A percentile compares a stretch with the other conserved stretches of the same genome.
Evolutionary conservation across 352 stramenopile genomes (phyloP).

Genomic region (Phytophthora pisi): DNA sequence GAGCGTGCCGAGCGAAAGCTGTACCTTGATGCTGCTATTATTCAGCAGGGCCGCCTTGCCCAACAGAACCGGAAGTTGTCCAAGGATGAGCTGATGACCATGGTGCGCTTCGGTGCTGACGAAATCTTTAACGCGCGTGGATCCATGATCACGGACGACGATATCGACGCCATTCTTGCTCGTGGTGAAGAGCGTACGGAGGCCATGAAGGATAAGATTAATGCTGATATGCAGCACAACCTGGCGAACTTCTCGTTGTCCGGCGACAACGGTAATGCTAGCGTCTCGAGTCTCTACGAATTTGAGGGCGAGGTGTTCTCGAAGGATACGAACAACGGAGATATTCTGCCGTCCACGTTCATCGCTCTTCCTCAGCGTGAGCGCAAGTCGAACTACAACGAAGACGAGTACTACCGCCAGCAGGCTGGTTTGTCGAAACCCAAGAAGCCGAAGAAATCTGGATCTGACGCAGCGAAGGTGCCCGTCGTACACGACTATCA

Average conservation of each 20-base stretch:
- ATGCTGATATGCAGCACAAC: conserved; percentile 95
- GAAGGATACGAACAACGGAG: conserved; percentile 83
- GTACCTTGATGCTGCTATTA: conserved; percentile 98
- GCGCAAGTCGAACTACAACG: conserved; percentile 95
- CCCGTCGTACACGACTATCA: conserved; percentile 95
- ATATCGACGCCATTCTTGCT: conserved; percentile 92
- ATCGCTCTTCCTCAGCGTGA: conserved; percentile 86
- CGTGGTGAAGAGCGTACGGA: conserved; percentile 92
- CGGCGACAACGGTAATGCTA: conserved; percentile 80
- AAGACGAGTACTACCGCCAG: conserved; percentile 97
- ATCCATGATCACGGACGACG: conserved; percentile 92
- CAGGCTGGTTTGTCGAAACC: conserved; percentile 80
- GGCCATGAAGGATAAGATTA: conserved; percentile 88
- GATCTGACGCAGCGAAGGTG: conserved; percentile 88
- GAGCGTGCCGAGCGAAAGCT: conserved; percentile 98
- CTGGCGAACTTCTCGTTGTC: conserved; percentile 95
- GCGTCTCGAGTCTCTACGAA: conserved; percentile 85
- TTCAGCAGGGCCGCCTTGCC: conserved; percentile 98
- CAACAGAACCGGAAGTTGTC: conserved; percentile 92
- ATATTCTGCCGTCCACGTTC: conserved; percentile 90
- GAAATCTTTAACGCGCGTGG: conserved; percentile 90
- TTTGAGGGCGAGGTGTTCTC: conserved; percentile 91
- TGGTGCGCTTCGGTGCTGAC: conserved; percentile 92
- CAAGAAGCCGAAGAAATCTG: conserved; percentile 89
- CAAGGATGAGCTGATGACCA: conserved; percentile 98